Evolutionary conservation across 495 filamentous ascomycete genomes (phyloP).

Genomic region (Aspergillus cristatus): DNA sequence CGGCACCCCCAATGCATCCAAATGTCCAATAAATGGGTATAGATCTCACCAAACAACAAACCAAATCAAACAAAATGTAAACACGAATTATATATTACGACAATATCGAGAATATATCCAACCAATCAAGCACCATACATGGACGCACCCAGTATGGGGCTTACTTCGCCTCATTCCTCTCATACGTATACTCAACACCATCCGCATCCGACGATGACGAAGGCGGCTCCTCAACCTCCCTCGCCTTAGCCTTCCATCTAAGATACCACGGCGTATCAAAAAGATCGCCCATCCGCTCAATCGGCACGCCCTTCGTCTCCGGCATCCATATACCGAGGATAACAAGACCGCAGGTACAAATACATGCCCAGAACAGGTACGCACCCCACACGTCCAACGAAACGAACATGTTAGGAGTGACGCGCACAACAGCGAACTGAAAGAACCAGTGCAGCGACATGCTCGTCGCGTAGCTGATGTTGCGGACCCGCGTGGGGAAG

Average conservation of each 20-base stretch:
- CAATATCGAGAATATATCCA: too few species aligned
- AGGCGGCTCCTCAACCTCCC: conserved; percentile 13
- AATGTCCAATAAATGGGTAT: too few species aligned
- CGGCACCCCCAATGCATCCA: too few species aligned
- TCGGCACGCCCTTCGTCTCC: conserved; percentile 36
- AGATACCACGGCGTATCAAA: conserved; percentile 37
- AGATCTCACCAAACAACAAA: too few species aligned
- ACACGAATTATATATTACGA: too few species aligned
- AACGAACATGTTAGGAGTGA: conserved; percentile 39
- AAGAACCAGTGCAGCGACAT: conserved; percentile 42
- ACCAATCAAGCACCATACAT: too few species aligned
- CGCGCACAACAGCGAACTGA: conserved; percentile 40
- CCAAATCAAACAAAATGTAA: too few species aligned
- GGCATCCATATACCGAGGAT: conserved; percentile 39
- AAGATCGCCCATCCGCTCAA: conserved; percentile 38
- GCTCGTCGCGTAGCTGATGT: conserved; percentile 32
- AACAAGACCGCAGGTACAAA: conserved; percentile 31
- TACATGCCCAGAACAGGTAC: conserved; percentile 36
- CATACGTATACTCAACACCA: too few species aligned
- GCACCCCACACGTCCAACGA: conserved; percentile 36
- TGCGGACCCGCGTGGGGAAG: conserved; percentile 38
- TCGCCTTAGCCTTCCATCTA: conserved; percentile 27
- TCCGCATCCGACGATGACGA: not conserved
- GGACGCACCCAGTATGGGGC: too few species aligned
- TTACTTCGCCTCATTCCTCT: too few species aligned